Base-by-base conservation (phyloP, 2,329 filamentous ascomycete genomes). In the Colletotrichum endophyticum region DNA sequence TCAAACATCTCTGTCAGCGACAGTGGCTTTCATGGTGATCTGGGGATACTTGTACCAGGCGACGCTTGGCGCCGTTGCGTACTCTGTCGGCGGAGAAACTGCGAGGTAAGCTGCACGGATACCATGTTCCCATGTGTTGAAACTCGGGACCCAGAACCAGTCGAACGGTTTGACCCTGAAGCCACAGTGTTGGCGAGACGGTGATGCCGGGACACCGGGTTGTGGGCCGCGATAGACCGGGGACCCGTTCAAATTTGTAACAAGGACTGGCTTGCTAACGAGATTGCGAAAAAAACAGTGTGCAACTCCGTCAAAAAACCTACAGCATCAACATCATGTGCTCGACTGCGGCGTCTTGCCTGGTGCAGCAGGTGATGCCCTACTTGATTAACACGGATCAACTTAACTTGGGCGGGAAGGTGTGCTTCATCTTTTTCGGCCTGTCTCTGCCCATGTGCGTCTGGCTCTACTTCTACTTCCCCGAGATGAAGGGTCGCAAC, bases 241-340 rank as follows among this genome's bases (percentile, higher is more conserved):
- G 91, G 0, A 89, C 68, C 90, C 93, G 5, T 90, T 92, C 86
- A 83, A 83, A 84, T 94, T 82, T 88, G 92, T 90, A 4, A 92
- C 92, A 62, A 89, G 90, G 64, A 92, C 92, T 94, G 90, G 88
- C 89, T 91, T 84, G 92, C 93, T 79, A 93, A 94, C 71, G 91
- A 89, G 79, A 92, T 93, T 83, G 93, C 92, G 3, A 92, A 91
- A 0, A 91, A 70, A 88, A 13, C 44, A 81, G 79, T 56, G 75
- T 81, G 12, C 78, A 79, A 73, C 79, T 83, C 28, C 78, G 82
- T 7, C 82, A 83, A 76, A 84, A 83, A 75, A 83, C 82, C 0
- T 83, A 83, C 77, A 81, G 79, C 13, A 82, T 83, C 79, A 84
- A 83, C 78, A 81, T 84, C 44, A 81, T 84, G 80, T 75, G 70